Evolutionary conservation across 805 yeast genomes (phyloP).

Genomic region (Alloascoidea africana): DNA sequence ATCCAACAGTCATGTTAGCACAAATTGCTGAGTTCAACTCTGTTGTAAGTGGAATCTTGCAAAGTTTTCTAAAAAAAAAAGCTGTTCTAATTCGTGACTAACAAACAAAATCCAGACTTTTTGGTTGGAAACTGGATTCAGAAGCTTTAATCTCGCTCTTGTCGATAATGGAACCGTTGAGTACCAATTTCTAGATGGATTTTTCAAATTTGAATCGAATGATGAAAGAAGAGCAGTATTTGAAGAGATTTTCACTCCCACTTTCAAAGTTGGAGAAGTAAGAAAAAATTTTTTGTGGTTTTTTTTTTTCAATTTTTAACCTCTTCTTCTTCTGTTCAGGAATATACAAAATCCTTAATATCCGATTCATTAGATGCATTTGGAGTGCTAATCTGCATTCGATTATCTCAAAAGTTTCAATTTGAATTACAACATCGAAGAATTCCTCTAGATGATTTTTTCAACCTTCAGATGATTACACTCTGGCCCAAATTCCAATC

Average conservation of each 20-base stretch:
- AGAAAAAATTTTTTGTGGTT: too few species aligned
- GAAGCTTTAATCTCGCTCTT: constrained; percentile 58
- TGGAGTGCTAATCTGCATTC: constrained; percentile 63
- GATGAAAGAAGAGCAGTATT: constrained; percentile 18
- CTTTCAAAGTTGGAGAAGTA: constrained; percentile 29
- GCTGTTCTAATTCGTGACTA: too few species aligned
- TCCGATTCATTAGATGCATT: constrained; percentile 43
- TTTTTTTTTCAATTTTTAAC: too few species aligned
- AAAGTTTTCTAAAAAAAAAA: neutral
- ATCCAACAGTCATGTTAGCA: constrained; percentile 57
- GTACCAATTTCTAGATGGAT: constrained; percentile 55
- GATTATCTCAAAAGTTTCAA: constrained; percentile 52
- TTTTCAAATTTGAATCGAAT: constrained; percentile 37
- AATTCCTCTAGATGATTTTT: constrained; percentile 59
- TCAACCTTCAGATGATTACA: constrained; percentile 45
- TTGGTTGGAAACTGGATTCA: constrained; percentile 60
- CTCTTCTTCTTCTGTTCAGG: too few species aligned
- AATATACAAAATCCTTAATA: constrained; percentile 27
- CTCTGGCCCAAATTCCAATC: constrained; percentile 83
- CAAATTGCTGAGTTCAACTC: constrained; percentile 75
- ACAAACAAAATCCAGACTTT: constrained; percentile 23
- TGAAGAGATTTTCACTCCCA: constrained; percentile 33
- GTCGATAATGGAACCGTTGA: constrained; percentile 69
- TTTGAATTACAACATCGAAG: constrained; percentile 52
- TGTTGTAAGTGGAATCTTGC: constrained; percentile 6